Base-by-base conservation (phyloP, 2,329 filamentous ascomycete species). In the Colletotrichum nymphaeae region DNA sequence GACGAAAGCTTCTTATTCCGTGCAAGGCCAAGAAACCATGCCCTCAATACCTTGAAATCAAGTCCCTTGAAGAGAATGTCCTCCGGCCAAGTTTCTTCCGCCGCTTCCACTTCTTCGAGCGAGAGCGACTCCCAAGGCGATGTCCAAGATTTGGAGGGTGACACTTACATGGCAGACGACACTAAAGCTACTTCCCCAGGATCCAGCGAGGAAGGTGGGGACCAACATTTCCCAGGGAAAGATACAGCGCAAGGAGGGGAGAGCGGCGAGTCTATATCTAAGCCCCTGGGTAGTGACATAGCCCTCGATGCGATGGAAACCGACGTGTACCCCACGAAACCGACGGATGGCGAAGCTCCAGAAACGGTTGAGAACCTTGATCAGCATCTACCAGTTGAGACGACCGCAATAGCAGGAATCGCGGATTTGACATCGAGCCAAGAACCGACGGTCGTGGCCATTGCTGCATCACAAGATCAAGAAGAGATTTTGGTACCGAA, bases 1-100 rank as follows among this genome's bases (percentile, higher is more conserved):
- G 81, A 83, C 53, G 75, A 77, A 14, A 83, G 80, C 67, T 83
- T 83, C 63, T 75, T 76, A 22, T 83, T 80, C 72, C 81, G 78
- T 26, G 77, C 77, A 55, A 76, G 72, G 6, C 52, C 55, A 11
- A 46, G 56, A 16, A 28, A 52, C 16, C 67, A 53, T 52, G 35
- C 9, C 4, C 19, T 37, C 22, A 26, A 49, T 24, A 22, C 52
- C 22, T 28, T n/a, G 5, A 42, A 46, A 12, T n/a, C 46, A 7
- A 65, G 52, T 30, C 32, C 53, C 14, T 24, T 22, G 37, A 24
- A 14, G 12, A 37, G 52, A 22, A 62, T 42, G 52, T 57, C 53
- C 5, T 32, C n/a, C 22, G 59, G 26, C 19, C 52, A 35, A 24
- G 37, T 24, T 22, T 69, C 59, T 26, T 65, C 60, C 4, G 32